Evolutionary conservation across 495 filamentous ascomycete genomes (phyloP), one percentile per base, ranked within the genome.

Genomic region (Neurospora pannonica): DNA sequence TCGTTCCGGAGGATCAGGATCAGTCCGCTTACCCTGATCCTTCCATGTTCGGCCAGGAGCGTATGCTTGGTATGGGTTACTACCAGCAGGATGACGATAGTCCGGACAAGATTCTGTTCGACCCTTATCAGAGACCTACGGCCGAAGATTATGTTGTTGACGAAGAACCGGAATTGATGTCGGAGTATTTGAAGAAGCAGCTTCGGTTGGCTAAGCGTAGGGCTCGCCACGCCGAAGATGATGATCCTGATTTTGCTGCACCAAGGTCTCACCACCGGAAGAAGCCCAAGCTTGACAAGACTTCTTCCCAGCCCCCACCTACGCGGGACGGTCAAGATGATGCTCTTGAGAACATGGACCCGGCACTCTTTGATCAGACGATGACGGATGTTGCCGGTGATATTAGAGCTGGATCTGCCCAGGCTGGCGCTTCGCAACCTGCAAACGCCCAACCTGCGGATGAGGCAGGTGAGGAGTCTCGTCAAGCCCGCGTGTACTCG

Each of bases 81-180:
- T 89, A 87, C 75, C 81, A 87, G 69, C 86, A 88, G 76, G 86
- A 86, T 72, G 86, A 86, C 71, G 86, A 86, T 73, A 85, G 82
- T 71, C 78, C 84, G 9, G 85, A 87, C 74, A 84, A 74, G 74
- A 87, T 87, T 77, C 73, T 87, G 7, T 87, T 87, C 71, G 85
- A 87, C 60, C 81, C 83, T 34, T 87, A 86, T 74, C 84, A 87
- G 75, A 75, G 77, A 43, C 85, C 85, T 8, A 75, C 83, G 36
- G 80, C 80, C 2, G 85, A 86, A 19, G 78, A 72, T 4, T 60
- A 86, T 38, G 73, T 72, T 13, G 70, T 75, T 6, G 79, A 84
- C 13, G 80, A 84, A 34, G 82, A 86, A 71, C 83, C 83, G 10
- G 79, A 85, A 73, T 62, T 62, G 54, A 77, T 81, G 72, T 83